phyloP scores from a whole-genome alignment of 805 yeast genomes.

The Myxozyma udenii region DNA sequence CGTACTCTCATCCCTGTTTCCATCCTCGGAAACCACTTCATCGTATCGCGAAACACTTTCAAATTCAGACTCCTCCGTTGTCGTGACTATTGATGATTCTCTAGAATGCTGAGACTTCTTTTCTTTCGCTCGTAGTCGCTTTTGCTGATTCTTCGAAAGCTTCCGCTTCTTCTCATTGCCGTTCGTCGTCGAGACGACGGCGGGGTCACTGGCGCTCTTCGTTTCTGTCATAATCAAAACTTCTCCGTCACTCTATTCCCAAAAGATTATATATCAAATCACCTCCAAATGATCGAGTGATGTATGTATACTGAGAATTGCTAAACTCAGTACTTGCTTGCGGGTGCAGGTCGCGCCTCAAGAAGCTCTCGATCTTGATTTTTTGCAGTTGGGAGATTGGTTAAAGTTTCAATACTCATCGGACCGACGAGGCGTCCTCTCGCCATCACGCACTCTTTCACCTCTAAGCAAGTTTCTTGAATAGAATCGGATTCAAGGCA shows the following conservation, averaged over 20 bases:
- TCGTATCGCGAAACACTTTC: conserved; percentile 9
- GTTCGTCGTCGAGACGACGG: background rate
- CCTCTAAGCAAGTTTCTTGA: too few species aligned
- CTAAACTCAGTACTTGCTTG: background rate
- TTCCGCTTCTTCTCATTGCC: conserved; percentile 10
- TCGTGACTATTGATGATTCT: conserved; percentile 13
- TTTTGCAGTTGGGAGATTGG: too few species aligned
- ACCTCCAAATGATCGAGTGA: background rate
- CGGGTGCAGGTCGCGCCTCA: background rate
- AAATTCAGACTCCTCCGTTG: conserved; percentile 7
- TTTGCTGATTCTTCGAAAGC: conserved; percentile 21
- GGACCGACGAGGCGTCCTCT: too few species aligned
- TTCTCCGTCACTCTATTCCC: background rate
- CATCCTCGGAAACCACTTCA: conserved; percentile 2
- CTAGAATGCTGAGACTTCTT: conserved; percentile 12
- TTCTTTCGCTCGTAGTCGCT: conserved; percentile 21
- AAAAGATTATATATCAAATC: background rate
- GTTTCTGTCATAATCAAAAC: background rate
- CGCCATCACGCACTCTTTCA: too few species aligned
- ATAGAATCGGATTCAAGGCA: too few species aligned
- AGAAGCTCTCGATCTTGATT: too few species aligned
- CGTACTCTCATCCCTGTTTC: conserved; percentile 2
- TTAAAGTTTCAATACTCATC: too few species aligned
- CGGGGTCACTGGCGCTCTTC: background rate
- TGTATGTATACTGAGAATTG: background rate